These are phyloP conservation scores for Dentipellis fragilis DNA, from an alignment of 768 basidiomycete genomes.

Conservation along the genomic window DNA sequence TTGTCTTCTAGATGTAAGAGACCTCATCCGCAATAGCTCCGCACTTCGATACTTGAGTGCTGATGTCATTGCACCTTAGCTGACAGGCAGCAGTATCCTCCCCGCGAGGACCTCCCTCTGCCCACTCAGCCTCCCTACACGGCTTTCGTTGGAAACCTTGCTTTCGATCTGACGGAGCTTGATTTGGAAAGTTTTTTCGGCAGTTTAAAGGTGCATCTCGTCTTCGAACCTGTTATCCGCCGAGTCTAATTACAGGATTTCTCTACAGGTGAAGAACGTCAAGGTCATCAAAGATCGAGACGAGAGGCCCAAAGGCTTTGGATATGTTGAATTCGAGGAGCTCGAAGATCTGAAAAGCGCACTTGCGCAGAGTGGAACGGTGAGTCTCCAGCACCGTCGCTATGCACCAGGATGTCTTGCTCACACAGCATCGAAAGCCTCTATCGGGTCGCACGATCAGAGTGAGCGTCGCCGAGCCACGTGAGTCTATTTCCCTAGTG, in stretches of 20 bases:
- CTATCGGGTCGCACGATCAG: slow-evolving; percentile 76
- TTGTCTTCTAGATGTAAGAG: slow-evolving; percentile 43
- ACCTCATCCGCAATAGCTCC: too few species aligned
- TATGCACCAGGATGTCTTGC: background rate
- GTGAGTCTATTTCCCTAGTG: slow-evolving; percentile 40
- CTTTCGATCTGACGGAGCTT: slow-evolving; percentile 81
- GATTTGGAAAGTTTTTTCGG: slow-evolving; percentile 80
- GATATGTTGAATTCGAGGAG: slow-evolving; percentile 92
- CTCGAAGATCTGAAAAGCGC: slow-evolving; percentile 82
- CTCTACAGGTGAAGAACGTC: slow-evolving; percentile 58
- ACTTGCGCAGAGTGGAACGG: slow-evolving; percentile 58
- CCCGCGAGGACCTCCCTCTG: slow-evolving; percentile 90
- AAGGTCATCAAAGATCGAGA: slow-evolving; percentile 92
- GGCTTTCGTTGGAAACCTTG: slow-evolving; percentile 92
- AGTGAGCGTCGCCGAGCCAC: slow-evolving; percentile 92
- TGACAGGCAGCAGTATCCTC: slow-evolving; percentile 47
- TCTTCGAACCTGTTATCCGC: background rate
- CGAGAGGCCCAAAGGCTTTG: slow-evolving; percentile 95
- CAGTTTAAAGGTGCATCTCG: slow-evolving; percentile 41
- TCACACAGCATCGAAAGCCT: slow-evolving; percentile 27
- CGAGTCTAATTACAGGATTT: background rate
- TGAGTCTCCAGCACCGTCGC: slow-evolving; percentile 26
- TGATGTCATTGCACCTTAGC: slow-evolving; percentile 21
- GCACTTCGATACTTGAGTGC: too few species aligned
- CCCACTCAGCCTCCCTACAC: slow-evolving; percentile 92